These are phyloP conservation scores for Voacanga thouarsii DNA, from an alignment of 257 asterid genomes.

Conservation along the genomic window DNA sequence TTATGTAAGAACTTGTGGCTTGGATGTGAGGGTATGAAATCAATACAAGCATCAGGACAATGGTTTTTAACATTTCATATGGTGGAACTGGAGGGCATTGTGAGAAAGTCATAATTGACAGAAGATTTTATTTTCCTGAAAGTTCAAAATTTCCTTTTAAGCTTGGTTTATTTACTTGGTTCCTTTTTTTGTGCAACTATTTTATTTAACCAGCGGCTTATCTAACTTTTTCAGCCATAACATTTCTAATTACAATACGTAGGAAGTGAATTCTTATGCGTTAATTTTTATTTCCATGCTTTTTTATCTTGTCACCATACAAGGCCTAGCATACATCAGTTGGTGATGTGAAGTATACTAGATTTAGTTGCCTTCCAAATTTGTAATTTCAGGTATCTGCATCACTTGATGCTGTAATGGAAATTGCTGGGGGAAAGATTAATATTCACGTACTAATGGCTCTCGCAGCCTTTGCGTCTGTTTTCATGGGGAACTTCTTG, in stretches of 20 bases:
- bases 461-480: constrained; percentile 96
- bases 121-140: not conserved
- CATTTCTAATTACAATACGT: not conserved
- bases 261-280: not conserved
- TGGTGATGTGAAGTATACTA: not conserved
- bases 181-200: not conserved
- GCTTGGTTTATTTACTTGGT: not conserved
- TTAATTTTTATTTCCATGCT: not conserved
- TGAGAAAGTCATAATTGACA: not conserved
- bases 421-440: constrained; percentile 79
- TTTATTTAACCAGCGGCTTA: not conserved
- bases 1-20: not conserved
- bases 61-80: not conserved
- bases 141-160: not conserved
- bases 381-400: constrained; percentile 64
- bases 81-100: not conserved
- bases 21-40: not conserved
- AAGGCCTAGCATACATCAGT: not conserved
- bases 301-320: not conserved
- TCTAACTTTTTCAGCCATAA: not conserved
- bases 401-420: constrained; percentile 77
- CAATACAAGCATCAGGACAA: too few species aligned
- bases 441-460: constrained; percentile 98
- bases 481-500: constrained; percentile 84
- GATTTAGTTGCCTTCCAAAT: constrained; percentile 5